phyloP scores from a whole-genome alignment of 352 stramenopile genomes.

The Pythium diclinum region DNA sequence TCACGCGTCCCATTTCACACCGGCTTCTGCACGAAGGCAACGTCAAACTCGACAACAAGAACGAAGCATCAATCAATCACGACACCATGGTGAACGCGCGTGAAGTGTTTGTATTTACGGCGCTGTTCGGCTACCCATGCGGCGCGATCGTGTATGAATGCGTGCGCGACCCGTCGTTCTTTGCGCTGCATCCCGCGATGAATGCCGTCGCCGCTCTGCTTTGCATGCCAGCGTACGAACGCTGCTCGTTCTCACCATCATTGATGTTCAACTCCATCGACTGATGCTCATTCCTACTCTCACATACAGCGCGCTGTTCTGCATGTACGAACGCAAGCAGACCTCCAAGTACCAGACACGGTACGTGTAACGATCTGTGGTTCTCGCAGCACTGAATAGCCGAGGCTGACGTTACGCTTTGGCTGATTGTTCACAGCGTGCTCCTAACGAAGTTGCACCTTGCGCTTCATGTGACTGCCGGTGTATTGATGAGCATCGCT shows the following conservation, averaged over 20 bases:
- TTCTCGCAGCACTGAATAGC: not conserved
- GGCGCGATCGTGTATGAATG: slow-evolving; percentile 45
- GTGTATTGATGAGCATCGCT: slow-evolving; percentile 35
- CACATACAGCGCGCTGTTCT: slow-evolving; percentile 41
- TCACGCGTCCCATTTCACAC: not conserved
- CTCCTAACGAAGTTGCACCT: slow-evolving; percentile 59
- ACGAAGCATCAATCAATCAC: not conserved
- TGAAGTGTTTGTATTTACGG: slow-evolving; percentile 29
- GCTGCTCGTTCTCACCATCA: not conserved
- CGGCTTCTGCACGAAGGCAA: not conserved
- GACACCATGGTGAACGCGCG: slow-evolving; percentile 15
- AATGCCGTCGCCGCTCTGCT: slow-evolving; percentile 53
- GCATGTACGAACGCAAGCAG: slow-evolving; percentile 51
- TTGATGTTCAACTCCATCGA: not conserved
- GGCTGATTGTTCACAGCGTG: slow-evolving; percentile 28
- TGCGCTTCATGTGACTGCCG: slow-evolving; percentile 40
- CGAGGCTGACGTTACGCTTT: not conserved
- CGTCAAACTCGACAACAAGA: not conserved
- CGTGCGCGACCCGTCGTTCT: slow-evolving; percentile 40
- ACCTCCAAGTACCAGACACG: slow-evolving; percentile 37
- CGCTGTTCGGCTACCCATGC: slow-evolving; percentile 54
- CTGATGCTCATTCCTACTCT: slow-evolving; percentile 14
- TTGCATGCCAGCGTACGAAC: slow-evolving; percentile 44
- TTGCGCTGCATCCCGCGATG: slow-evolving; percentile 49
- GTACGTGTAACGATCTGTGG: slow-evolving; percentile 19